Evolutionary conservation across 208 protist species (phyloP), one percentile per base, ranked within the genome.

Genomic region (Angomonas deanei): DNA sequence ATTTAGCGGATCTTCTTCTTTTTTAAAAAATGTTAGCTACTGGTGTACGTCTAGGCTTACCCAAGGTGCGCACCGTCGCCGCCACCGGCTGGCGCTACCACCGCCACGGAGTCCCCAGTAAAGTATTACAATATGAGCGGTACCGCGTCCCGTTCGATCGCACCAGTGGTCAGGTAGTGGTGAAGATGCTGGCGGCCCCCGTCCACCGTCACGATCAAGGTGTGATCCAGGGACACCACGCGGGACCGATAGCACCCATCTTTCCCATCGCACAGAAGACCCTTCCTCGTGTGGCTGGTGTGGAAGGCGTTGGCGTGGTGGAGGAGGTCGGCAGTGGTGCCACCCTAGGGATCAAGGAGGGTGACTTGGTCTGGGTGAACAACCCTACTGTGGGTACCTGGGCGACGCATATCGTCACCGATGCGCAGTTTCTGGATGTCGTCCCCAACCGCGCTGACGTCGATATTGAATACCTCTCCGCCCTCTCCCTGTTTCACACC

Each of bases 171-270:
- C 76, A 97, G 59, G 91, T 98, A 30, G 80, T 97, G 10, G 84
- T 99, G 53, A 96, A 96, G 77, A 98, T 99, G 91, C 60, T 98
- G 6, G 88, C 92, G 2, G 93, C 96, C 3, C 96, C 97, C 24
- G 94, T 99, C 23, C 97, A 99, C 69, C 91, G 93, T 39, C 92
- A 97, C 8, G 97, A 99, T 71, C 89, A 98, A 56, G 98, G 97
- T 70, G 72, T 97, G 28, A 91, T 98, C 57, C 79, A 97, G 50
- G 97, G 97, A 4, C 74, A 84, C 30, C 92, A 90, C 54, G 66
- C 59, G 19, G 53, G 53, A 8, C 53, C 34, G 27, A 17, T 10
- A 28, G 21, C 53, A 3, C 31, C 53, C 19, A 5, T 46, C 27
- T 32, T 59, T 6, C 53, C 30, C n/a, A 21, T 28, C 53, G 53